Evolutionary conservation across 1,284 basidiomycete species (phyloP).

Genomic region (Puccinia hordei): DNA sequence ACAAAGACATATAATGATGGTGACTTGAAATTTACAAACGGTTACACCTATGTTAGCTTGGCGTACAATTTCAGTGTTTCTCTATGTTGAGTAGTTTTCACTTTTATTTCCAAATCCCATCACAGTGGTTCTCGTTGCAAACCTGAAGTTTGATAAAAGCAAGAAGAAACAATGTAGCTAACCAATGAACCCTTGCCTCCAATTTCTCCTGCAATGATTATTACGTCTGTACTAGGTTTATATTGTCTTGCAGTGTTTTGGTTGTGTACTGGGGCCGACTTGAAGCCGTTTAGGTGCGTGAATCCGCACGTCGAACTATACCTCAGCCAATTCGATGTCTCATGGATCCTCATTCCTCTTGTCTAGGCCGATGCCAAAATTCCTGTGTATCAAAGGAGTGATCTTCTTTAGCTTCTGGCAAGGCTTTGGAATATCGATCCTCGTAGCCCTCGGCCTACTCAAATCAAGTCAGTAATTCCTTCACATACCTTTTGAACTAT

Average conservation of each 20-base stretch:
- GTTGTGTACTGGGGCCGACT: slow-evolving; percentile 80
- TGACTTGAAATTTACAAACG: slow-evolving; percentile 76
- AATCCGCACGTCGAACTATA: too few relatives aligned
- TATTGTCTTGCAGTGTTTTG: slow-evolving; percentile 94
- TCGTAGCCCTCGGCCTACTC: slow-evolving; percentile 79
- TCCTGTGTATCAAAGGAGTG: slow-evolving; percentile 96
- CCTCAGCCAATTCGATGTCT: slow-evolving; percentile 53
- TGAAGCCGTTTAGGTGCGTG: slow-evolving; percentile 78
- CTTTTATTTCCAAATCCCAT: not conserved
- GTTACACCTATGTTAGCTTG: slow-evolving; percentile 63
- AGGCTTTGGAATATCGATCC: slow-evolving; percentile 77
- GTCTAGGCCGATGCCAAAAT: slow-evolving; percentile 78
- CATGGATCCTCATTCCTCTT: slow-evolving; percentile 50
- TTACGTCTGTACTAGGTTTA: slow-evolving; percentile 63
- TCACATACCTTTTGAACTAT: too few relatives aligned
- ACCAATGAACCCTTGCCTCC: not conserved
- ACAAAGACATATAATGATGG: slow-evolving; percentile 88
- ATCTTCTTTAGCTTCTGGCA: slow-evolving; percentile 99
- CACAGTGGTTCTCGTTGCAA: not conserved
- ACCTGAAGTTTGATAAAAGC: not conserved
- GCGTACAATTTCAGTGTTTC: slow-evolving; percentile 68
- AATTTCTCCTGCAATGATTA: not conserved
- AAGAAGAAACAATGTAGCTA: not conserved
- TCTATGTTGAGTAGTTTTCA: slow-evolving; percentile 62
- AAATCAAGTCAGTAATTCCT: slow-evolving; percentile 64